These are phyloP conservation scores for Phytomonas sp. DNA, from an alignment of 208 protist genomes.

Conservation along the genomic window DNA sequence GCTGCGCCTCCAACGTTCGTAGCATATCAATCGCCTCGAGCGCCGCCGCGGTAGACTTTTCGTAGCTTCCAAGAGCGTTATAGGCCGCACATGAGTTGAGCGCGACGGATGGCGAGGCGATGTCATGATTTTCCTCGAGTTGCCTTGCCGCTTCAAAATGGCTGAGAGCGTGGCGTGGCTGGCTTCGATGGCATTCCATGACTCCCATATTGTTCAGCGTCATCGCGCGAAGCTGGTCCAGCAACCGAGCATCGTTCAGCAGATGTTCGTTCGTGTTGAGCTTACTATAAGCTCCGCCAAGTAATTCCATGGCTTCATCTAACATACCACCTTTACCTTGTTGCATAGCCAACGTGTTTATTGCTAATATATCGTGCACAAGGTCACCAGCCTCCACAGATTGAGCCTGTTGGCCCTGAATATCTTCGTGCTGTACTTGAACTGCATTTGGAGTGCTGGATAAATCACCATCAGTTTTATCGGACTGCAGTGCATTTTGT, in stretches of 20 bases:
- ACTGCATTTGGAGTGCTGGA: constrained; percentile 1
- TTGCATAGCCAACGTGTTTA: constrained; percentile 83
- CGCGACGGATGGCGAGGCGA: constrained; percentile 66
- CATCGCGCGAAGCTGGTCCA: constrained; percentile 67
- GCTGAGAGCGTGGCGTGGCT: constrained; percentile 69
- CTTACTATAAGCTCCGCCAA: constrained; percentile 52
- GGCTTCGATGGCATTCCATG: constrained; percentile 75
- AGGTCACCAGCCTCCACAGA: constrained; percentile 15
- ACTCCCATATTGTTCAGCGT: constrained; percentile 87
- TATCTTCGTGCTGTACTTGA: neutral
- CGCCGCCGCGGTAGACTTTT: constrained; percentile 76
- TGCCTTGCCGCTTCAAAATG: constrained; percentile 75
- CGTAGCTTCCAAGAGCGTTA: constrained; percentile 78
- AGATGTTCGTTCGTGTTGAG: constrained; percentile 25
- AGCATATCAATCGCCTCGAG: constrained; percentile 86
- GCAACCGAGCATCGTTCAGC: constrained; percentile 17
- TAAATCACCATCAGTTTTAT: constrained; percentile 1
- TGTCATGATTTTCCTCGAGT: constrained; percentile 71
- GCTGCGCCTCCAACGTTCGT: constrained; percentile 49
- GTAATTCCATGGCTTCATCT: constrained; percentile 40
- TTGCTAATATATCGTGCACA: constrained; percentile 63
- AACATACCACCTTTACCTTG: constrained; percentile 36
- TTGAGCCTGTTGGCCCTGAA: neutral
- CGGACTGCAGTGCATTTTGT: neutral
- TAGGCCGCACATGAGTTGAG: constrained; percentile 82